Evolutionary conservation across 768 basidiomycete genomes (phyloP).

Genomic region (Tricholoma flavovirens): DNA sequence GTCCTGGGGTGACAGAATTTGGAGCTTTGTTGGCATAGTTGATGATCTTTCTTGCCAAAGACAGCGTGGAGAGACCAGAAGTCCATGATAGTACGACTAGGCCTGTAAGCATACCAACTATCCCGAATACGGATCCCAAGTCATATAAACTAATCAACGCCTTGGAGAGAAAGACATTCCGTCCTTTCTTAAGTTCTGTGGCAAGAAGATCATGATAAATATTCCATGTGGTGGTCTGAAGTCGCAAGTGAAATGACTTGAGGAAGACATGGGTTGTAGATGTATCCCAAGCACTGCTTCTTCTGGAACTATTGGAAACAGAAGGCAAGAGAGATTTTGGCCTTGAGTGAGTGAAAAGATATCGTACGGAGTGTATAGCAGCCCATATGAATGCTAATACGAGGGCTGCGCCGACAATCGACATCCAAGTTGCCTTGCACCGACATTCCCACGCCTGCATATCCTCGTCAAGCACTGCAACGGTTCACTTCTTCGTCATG

Average conservation of each 20-base stretch:
- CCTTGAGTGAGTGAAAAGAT: slow-evolving; percentile 10
- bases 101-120: slow-evolving; percentile 43
- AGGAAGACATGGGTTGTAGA: slow-evolving; percentile 19
- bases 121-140: slow-evolving; percentile 38
- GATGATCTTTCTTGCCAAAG: slow-evolving; percentile 6
- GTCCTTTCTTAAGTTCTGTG: slow-evolving; percentile 25
- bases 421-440: slow-evolving; percentile 12
- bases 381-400: slow-evolving; percentile 21
- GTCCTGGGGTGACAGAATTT: neutral
- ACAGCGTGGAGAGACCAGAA: slow-evolving; percentile 12
- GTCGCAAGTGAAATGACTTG: slow-evolving; percentile 27
- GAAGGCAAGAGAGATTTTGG: slow-evolving; percentile 10
- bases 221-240: slow-evolving; percentile 51
- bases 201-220: slow-evolving; percentile 40
- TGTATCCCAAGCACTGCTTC: slow-evolving; percentile 11
- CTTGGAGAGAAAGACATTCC: slow-evolving; percentile 19
- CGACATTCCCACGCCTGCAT: neutral
- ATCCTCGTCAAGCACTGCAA: neutral
- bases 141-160: slow-evolving; percentile 40
- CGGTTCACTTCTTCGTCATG: slow-evolving; percentile 1
- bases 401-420: slow-evolving; percentile 16
- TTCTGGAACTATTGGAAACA: neutral
- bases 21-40: neutral
- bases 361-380: slow-evolving; percentile 17
- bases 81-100: slow-evolving; percentile 36